These are phyloP conservation scores for Breviolum minutum DNA, from an alignment of 73 alveolate genomes.

Conservation along the genomic window DNA sequence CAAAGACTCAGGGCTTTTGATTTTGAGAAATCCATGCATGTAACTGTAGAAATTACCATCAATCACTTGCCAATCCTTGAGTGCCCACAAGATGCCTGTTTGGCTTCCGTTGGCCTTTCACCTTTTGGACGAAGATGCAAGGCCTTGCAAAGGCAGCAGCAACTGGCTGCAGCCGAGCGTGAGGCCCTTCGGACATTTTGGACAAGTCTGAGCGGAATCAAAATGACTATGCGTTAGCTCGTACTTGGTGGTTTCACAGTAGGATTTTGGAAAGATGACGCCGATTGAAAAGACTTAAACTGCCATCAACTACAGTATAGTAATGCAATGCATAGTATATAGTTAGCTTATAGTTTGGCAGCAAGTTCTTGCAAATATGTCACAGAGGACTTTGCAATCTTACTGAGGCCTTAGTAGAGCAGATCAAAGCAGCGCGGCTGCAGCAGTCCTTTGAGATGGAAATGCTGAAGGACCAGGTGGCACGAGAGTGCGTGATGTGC, in stretches of 20 bases:
- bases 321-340: neutral
- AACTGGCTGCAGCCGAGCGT: conserved; percentile 66
- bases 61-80: too few species aligned
- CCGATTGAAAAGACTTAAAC: too few species aligned
- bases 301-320: too few species aligned
- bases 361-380: neutral
- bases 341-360: neutral
- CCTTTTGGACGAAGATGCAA: neutral
- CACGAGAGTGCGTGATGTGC: neutral
- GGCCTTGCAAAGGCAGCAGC: conserved; percentile 83
- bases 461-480: conserved; percentile 64
- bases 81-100: too few species aligned
- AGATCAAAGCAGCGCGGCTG: conserved; percentile 76
- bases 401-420: conserved; percentile 72
- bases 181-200: conserved; percentile 25
- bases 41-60: too few species aligned
- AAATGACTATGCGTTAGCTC: neutral
- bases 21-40: too few species aligned
- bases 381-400: neutral
- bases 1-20: too few species aligned
- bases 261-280: neutral
- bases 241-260: neutral
- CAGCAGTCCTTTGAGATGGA: conserved; percentile 93
- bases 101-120: neutral
- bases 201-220: neutral